phyloP scores from a whole-genome alignment of 2,329 filamentous ascomycete species.

The Huntiella decipiens region DNA sequence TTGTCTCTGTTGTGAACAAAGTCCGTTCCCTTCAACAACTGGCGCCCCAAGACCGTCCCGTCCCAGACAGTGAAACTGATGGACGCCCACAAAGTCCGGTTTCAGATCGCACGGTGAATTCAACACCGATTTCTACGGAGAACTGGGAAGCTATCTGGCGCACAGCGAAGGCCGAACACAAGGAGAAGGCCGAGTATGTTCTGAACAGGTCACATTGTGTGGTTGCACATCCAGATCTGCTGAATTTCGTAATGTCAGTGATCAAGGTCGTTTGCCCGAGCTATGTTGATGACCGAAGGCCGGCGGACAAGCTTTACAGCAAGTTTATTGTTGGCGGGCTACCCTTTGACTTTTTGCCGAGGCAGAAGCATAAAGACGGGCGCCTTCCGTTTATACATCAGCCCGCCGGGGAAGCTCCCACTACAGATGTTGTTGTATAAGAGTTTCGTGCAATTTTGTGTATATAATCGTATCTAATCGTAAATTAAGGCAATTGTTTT shows the following conservation, averaged over 20 bases:
- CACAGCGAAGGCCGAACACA: not conserved
- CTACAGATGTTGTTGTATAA: too few species aligned
- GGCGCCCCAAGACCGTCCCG: not conserved
- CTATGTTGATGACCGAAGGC: not conserved
- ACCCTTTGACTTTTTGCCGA: constrained; percentile 1
- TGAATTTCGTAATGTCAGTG: not conserved
- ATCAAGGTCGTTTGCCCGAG: not conserved
- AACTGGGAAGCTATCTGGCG: not conserved
- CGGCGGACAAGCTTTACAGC: not conserved
- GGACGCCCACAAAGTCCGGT: not conserved
- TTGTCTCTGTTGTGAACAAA: constrained; percentile 14
- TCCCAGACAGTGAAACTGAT: not conserved
- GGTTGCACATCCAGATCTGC: not conserved
- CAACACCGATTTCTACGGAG: not conserved
- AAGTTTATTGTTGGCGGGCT: not conserved
- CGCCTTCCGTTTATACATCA: not conserved
- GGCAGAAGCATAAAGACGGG: not conserved
- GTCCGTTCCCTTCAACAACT: not conserved
- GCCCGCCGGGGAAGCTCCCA: not conserved
- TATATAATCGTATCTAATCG: too few species aligned
- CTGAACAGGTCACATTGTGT: not conserved
- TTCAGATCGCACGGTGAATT: not conserved
- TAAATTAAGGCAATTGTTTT: too few species aligned
- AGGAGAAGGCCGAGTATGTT: not conserved
- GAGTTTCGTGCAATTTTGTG: too few species aligned